These are phyloP conservation scores for Musa schizocarpa DNA, from an alignment of 176 grass and related monocot species.

Conservation along the genomic window DNA sequence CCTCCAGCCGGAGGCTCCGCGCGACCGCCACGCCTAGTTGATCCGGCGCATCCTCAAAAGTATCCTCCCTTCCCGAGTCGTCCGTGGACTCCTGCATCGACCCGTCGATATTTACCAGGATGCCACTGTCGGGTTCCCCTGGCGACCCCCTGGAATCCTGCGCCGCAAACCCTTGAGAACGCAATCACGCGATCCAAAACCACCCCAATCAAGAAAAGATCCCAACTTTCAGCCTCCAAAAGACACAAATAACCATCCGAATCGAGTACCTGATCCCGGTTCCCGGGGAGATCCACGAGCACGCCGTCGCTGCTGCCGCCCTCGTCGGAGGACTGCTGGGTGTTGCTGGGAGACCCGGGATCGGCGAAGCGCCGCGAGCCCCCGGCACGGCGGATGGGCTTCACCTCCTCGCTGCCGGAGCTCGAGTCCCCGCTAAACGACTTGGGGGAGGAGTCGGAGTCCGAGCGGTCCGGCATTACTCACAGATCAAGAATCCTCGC, in stretches of 20 bases:
- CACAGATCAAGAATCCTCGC: not conserved
- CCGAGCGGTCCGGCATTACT: conserved; percentile 63
- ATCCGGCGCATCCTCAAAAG: conserved; percentile 81
- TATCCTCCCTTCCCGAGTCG: conserved; percentile 63
- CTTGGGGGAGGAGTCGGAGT: conserved; percentile 73
- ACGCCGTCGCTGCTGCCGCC: conserved; percentile 92
- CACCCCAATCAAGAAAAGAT: not conserved
- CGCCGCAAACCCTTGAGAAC: conserved; percentile 20
- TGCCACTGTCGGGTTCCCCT: conserved; percentile 47
- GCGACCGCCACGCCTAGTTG: conserved; percentile 19
- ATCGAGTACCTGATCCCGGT: conserved; percentile 24
- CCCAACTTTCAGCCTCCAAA: not conserved
- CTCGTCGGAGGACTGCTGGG: conserved; percentile 62
- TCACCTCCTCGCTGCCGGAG: conserved; percentile 21
- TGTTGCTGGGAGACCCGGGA: conserved; percentile 30
- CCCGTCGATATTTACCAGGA: conserved; percentile 61
- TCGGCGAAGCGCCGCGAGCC: not conserved
- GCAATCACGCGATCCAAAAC: not conserved
- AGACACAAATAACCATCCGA: not conserved
- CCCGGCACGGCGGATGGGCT: not conserved
- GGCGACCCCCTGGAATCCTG: conserved; percentile 45
- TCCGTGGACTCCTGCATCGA: conserved; percentile 42
- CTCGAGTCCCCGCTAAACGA: conserved; percentile 32
- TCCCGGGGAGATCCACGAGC: conserved; percentile 81
- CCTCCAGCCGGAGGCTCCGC: conserved; percentile 48